phyloP scores from a whole-genome alignment of 441 rosid species.

The Euphorbia corollata region DNA sequence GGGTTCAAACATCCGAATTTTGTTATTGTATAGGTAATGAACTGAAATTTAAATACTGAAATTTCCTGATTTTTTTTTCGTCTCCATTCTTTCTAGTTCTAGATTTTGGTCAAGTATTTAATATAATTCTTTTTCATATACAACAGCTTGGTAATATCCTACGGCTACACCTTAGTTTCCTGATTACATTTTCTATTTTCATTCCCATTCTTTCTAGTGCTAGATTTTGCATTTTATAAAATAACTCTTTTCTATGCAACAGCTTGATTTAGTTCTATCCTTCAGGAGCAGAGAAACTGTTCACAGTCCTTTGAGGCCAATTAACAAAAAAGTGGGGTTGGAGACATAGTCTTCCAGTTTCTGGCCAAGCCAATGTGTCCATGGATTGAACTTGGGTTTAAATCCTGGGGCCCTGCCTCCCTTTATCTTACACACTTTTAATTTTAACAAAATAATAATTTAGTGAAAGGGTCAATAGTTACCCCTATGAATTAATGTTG shows the following conservation, averaged over 20 bases:
- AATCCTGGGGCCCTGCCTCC: neutral
- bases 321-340: too few relatives aligned
- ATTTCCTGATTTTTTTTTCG: neutral
- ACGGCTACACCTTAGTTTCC: neutral
- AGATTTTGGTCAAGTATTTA: neutral
- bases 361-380: neutral
- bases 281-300: too few relatives aligned
- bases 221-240: neutral
- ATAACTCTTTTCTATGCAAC: neutral
- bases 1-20: conserved; percentile 40
- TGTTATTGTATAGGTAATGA: conserved; percentile 44
- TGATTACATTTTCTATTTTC: neutral
- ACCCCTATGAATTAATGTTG: neutral
- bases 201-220: neutral
- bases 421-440: too few relatives aligned
- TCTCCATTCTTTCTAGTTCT: neutral
- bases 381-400: too few relatives aligned
- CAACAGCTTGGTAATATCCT: neutral
- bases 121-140: neutral
- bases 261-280: neutral
- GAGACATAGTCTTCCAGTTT: neutral
- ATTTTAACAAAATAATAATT: too few relatives aligned
- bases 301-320: too few relatives aligned
- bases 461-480: neutral
- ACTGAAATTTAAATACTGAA: neutral